Conservation (phyloP, 208 protist species). For the Leishmania aethiopica region DNA sequence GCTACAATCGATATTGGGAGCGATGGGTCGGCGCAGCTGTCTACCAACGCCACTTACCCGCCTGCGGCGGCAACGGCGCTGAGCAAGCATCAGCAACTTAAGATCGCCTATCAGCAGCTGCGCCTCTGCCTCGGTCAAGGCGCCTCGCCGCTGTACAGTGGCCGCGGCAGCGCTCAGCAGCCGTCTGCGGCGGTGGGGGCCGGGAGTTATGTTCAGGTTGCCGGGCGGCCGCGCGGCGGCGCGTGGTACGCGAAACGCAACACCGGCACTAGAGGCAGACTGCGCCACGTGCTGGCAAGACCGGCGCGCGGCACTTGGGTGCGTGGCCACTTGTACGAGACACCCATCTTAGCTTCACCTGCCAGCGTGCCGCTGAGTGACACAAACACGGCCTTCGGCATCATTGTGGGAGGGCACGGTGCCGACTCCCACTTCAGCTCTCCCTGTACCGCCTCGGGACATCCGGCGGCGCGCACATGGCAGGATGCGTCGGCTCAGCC, state of each 20-base stretch:
- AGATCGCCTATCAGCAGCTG: slow-evolving; percentile 21
- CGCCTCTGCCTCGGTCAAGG: slow-evolving; percentile 3
- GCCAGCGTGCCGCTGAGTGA: neutral
- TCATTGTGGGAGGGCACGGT: neutral
- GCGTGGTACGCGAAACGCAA: neutral
- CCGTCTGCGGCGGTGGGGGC: neutral
- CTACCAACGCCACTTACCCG: no score
- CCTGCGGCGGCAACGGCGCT: neutral
- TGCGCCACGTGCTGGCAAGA: slow-evolving; percentile 2
- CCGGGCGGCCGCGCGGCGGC: neutral
- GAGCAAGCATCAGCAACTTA: slow-evolving; percentile 1
- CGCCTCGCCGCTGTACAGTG: neutral
- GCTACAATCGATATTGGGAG: neutral
- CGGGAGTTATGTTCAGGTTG: no score
- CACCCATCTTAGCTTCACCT: neutral
- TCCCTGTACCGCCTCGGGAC: neutral
- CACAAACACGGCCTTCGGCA: neutral
- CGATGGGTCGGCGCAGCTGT: neutral
- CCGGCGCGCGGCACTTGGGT: neutral
- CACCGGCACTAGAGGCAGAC: neutral
- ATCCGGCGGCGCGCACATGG: neutral
- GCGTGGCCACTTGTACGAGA: neutral
- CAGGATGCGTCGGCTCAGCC: neutral
- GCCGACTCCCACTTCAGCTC: neutral
- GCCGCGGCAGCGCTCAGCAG: neutral